Conservation (phyloP, 2,329 filamentous ascomycete species). For the Teratosphaeria gauchensis region DNA sequence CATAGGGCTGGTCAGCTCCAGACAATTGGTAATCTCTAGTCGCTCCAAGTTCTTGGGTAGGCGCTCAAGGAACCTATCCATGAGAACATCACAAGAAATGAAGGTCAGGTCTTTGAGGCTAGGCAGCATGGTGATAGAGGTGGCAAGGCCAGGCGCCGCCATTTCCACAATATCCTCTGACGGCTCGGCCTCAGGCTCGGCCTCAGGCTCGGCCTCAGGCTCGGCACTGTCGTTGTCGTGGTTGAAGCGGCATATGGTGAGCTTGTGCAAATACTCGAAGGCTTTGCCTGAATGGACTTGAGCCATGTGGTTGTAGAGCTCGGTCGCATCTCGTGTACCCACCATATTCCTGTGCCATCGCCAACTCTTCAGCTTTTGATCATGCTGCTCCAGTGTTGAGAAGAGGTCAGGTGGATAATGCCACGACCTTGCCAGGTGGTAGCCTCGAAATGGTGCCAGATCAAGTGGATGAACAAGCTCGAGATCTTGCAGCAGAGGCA, state of each 20-base stretch:
- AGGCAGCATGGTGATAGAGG: slow-evolving; percentile 49
- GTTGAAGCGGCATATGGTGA: slow-evolving; percentile 44
- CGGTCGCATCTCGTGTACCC: slow-evolving; percentile 14
- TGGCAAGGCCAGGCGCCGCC: slow-evolving; percentile 23
- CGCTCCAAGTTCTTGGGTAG: slow-evolving; percentile 57
- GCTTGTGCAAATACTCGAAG: slow-evolving; percentile 48
- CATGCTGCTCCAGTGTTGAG: slow-evolving; percentile 45
- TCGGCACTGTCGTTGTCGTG: slow-evolving; percentile 16
- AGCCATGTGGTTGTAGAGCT: slow-evolving; percentile 17
- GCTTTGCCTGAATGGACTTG: slow-evolving; percentile 27
- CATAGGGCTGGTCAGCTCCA: slow-evolving; percentile 58
- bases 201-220: slow-evolving; percentile 15
- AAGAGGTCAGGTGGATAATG: slow-evolving; percentile 59
- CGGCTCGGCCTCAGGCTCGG: slow-evolving; percentile 16
- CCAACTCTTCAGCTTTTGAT: slow-evolving; percentile 41
- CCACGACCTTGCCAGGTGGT: slow-evolving; percentile 47
- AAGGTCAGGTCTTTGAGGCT: slow-evolving; percentile 59
- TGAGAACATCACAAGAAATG: slow-evolving; percentile 64
- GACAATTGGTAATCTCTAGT: slow-evolving; percentile 71
- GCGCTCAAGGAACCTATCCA: slow-evolving; percentile 55
- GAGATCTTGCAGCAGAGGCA: slow-evolving; percentile 59
- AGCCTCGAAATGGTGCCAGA: slow-evolving; percentile 54
- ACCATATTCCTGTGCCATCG: slow-evolving; percentile 41
- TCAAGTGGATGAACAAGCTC: slow-evolving; percentile 65
- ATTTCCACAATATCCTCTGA: slow-evolving; percentile 26